Percentiles rank a stretch among this genome's conserved stretches.
phyloP scores from a whole-genome alignment of 2,329 filamentous ascomycete genomes.

The Intubia oerlemansii region DNA sequence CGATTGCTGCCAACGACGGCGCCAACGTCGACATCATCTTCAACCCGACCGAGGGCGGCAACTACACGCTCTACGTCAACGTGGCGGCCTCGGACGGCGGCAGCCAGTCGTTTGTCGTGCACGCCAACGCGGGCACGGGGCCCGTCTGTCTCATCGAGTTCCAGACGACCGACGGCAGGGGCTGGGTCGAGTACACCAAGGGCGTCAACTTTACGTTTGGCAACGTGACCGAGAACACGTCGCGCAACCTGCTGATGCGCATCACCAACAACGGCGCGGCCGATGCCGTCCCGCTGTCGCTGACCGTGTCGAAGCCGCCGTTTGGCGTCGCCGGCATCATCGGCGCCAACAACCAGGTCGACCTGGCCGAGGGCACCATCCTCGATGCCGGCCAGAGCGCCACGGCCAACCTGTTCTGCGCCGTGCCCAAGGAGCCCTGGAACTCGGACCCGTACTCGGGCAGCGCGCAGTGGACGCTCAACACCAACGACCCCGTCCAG shows the following conservation, averaged over 20 bases:
- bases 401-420: constrained; percentile 30
- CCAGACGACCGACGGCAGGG: constrained; percentile 25
- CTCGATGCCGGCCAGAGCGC: constrained; percentile 26
- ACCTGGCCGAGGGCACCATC: constrained; percentile 33
- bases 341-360: constrained; percentile 29
- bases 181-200: constrained; percentile 25
- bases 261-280: constrained; percentile 29
- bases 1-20: constrained; percentile 18
- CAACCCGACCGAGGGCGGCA: constrained; percentile 22
- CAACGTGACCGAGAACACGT: constrained; percentile 29
- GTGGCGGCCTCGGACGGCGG: constrained; percentile 28
- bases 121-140: constrained; percentile 25
- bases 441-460: constrained; percentile 29
- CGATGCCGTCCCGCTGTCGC: constrained; percentile 25
- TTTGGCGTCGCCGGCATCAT: constrained; percentile 33
- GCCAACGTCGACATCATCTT: constrained; percentile 24
- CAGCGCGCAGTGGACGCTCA: constrained; percentile 31
- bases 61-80: constrained; percentile 25
- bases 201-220: constrained; percentile 29
- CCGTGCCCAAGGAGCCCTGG: constrained; percentile 33
- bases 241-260: constrained; percentile 24
- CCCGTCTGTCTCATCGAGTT: constrained; percentile 31
- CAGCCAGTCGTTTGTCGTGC: constrained; percentile 22
- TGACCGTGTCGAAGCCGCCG: constrained; percentile 40
- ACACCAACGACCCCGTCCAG: constrained; percentile 29